A percentile compares a stretch with the other conserved stretches of the same genome.
Evolutionary conservation across 768 basidiomycete genomes (phyloP).

Genomic region (Russula foetens): DNA sequence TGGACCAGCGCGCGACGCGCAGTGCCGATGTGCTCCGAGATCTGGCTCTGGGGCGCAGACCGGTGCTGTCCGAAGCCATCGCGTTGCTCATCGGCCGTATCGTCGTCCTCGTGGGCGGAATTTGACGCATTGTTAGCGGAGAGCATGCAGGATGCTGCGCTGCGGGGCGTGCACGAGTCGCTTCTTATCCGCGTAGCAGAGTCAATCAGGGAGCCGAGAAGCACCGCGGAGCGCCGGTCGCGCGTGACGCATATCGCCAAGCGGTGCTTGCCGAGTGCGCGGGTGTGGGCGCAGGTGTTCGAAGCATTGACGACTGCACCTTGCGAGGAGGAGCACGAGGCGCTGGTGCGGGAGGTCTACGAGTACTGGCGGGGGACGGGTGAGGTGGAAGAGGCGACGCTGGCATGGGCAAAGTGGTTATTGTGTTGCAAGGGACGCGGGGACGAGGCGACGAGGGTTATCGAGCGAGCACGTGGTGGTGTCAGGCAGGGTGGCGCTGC

Average conservation of each 20-base stretch:
- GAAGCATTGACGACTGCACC: slow-evolving; percentile 19
- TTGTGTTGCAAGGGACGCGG: slow-evolving; percentile 22
- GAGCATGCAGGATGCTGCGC: slow-evolving; percentile 14
- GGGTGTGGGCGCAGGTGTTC: slow-evolving; percentile 40
- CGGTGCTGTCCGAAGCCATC: neutral
- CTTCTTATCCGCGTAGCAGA: slow-evolving; percentile 41
- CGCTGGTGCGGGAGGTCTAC: slow-evolving; percentile 32
- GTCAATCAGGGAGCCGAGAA: slow-evolving; percentile 23
- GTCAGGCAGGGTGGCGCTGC: slow-evolving; percentile 26
- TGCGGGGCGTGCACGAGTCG: slow-evolving; percentile 34
- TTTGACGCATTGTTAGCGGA: slow-evolving; percentile 11
- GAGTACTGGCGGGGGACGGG: slow-evolving; percentile 38
- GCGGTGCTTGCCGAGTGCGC: slow-evolving; percentile 35
- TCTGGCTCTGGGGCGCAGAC: slow-evolving; percentile 52
- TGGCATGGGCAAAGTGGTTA: slow-evolving; percentile 43
- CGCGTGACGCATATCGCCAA: slow-evolving; percentile 35
- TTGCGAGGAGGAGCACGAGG: slow-evolving; percentile 15
- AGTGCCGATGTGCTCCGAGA: slow-evolving; percentile 28
- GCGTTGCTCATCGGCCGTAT: too few relatives aligned
- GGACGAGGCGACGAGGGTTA: slow-evolving; percentile 31
- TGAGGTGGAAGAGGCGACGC: slow-evolving; percentile 29
- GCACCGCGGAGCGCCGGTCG: slow-evolving; percentile 19
- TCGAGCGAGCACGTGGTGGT: slow-evolving; percentile 29
- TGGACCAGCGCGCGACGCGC: slow-evolving; percentile 43
- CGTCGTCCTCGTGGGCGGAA: slow-evolving; percentile 1